phyloP scores from a whole-genome alignment of 1,139 yeast species.

The Yueomyces sp. region DNA sequence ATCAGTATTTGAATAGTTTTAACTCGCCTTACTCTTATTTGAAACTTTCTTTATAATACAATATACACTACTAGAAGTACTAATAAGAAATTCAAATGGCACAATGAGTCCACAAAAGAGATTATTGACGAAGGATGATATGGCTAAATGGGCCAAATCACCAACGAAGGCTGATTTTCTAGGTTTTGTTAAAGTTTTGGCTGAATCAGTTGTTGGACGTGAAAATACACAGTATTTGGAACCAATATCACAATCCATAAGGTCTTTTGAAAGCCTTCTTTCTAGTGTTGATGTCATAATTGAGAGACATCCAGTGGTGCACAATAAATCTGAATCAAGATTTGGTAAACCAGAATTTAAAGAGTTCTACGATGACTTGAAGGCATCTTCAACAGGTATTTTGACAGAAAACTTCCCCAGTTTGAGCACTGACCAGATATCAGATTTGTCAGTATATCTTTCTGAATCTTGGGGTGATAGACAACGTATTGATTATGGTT shows the following conservation, averaged over 20 bases:
- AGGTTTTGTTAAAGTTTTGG: conserved; percentile 45
- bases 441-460: conserved; percentile 42
- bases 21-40: no score
- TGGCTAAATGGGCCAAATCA: conserved; percentile 50
- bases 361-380: conserved; percentile 67
- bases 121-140: conserved; percentile 47
- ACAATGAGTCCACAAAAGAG: conserved; percentile 35
- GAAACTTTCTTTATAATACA: no score
- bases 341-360: conserved; percentile 88
- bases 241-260: conserved; percentile 25
- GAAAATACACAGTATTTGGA: conserved; percentile 36
- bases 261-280: conserved; percentile 30
- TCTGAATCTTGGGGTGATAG: conserved; percentile 75
- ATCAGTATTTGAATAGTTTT: no score
- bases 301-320: conserved; percentile 49
- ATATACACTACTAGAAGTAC: no score
- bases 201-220: conserved; percentile 54
- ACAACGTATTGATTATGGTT: conserved; percentile 85
- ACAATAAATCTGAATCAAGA: conserved; percentile 52
- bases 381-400: conserved; percentile 21
- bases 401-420: conserved; percentile 13
- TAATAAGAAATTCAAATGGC: no score
- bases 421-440: conserved; percentile 15
- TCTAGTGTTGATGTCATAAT: conserved; percentile 35
- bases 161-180: conserved; percentile 38